Evolutionary conservation across 1,139 yeast genomes (phyloP), one percentile per base, ranked within the genome.

Genomic region (Pneumocystis canis): DNA sequence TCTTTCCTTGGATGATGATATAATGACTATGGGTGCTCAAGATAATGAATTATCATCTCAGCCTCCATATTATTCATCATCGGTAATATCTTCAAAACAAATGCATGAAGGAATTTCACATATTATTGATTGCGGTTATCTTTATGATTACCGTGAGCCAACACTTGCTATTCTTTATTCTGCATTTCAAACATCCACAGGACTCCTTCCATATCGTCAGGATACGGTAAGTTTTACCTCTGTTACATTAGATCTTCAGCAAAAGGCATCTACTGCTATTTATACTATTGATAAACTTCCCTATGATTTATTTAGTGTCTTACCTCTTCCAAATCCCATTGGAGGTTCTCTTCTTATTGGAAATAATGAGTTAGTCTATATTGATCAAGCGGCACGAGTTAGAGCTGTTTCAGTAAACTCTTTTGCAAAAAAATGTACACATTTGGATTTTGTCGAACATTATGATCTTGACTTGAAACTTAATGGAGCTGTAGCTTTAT

Each of bases 331-430:
- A 0, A 74, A 76, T 1, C 92, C 94, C 0, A 75, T 87, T 59
- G 87, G 85, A 65, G 95, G 95, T 0, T 78, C 85, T 58, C 75
- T 89, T 18, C 73, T 89, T 28, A 64, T 87, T 7, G 97, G 97
- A 1, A 80, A 86, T 37, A 89, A 90, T 71, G 89, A 86, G 68
- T 69, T 90, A 18, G 75, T 89, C 20, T 94, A 88, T 71, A 80
- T 89, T 30, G 96, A 89, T 71, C 83, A 88, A 62, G 84, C 94
- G 1, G 97, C 97, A 9, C 81, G 85, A 32, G 73, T 80, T 1
- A 81, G 82, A 68, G 86, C 90, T 54, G 76, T 85, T 0, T 84
- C 86, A 0, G 82, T 85, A 5, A 88, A 87, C 71, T 75, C 78
- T 64, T 85, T 75, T 68, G 80, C 83, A 18, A 69, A 78, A 1